Conservation (phyloP, 495 filamentous ascomycete species). For the Jackrogersella minutella region DNA sequence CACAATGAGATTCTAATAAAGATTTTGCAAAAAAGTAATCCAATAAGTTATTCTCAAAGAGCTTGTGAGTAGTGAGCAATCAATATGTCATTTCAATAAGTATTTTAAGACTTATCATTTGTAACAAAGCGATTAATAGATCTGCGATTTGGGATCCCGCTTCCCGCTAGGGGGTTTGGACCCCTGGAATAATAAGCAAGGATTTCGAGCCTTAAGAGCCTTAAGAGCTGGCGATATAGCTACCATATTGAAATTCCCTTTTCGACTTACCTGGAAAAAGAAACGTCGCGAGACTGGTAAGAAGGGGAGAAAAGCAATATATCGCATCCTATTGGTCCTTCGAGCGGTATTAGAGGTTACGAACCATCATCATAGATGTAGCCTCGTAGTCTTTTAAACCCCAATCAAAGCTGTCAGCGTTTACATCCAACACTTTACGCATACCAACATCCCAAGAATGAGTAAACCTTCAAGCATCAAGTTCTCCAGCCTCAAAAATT, state of each 20-base stretch:
- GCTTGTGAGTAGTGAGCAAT: no score
- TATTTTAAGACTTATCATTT: slow-evolving; percentile 21
- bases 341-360: not conserved
- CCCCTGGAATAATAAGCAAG: slow-evolving; percentile 25
- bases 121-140: slow-evolving; percentile 32
- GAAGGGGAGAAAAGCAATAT: not conserved
- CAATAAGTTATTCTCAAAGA: no score
- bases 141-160: slow-evolving; percentile 38
- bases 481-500: slow-evolving; percentile 11
- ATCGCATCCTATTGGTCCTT: slow-evolving; percentile 7
- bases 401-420: not conserved
- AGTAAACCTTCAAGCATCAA: not conserved
- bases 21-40: no score
- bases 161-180: slow-evolving; percentile 25
- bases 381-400: not conserved
- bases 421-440: not conserved
- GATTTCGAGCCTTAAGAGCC: no score
- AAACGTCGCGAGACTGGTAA: not conserved
- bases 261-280: slow-evolving; percentile 2
- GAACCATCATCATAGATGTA: not conserved
- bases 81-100: not conserved
- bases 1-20: not conserved
- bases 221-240: slow-evolving; percentile 22
- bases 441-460: not conserved
- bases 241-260: slow-evolving; percentile 17